Conservation (phyloP, 78 protist genomes). For the Emiliania huxleyi region DNA sequence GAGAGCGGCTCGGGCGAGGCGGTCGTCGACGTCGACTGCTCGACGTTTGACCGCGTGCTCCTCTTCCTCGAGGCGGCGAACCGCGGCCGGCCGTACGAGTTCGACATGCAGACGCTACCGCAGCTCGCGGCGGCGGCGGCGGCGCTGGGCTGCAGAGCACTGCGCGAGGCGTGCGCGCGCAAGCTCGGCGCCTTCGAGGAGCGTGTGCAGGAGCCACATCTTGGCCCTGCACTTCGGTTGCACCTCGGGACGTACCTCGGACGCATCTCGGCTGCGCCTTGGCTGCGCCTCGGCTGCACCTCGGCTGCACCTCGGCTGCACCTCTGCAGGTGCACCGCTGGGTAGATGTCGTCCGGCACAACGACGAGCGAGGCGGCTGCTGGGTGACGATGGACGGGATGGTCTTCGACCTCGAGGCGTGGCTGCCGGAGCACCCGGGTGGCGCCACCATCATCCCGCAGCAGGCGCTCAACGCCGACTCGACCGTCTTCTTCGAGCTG, state of each 20-base stretch:
- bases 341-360: neutral
- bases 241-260: too few species aligned
- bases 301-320: too few species aligned
- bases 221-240: too few species aligned
- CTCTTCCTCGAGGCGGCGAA: neutral
- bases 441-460: slow-evolving; percentile 9
- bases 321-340: neutral
- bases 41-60: neutral
- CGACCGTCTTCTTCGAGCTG: neutral
- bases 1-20: neutral
- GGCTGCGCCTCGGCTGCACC: too few species aligned
- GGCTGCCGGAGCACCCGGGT: slow-evolving; percentile 40
- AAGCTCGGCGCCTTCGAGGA: neutral
- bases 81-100: too few species aligned
- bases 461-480: neutral
- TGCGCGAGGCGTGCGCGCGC: neutral
- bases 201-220: too few species aligned
- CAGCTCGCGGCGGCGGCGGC: neutral
- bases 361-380: neutral
- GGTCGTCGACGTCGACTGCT: neutral
- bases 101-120: neutral
- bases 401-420: slow-evolving; percentile 17
- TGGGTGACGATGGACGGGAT: slow-evolving; percentile 30
- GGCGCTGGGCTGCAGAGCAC: neutral
- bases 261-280: too few species aligned